phyloP scores from a whole-genome alignment of 495 filamentous ascomycete species.

The Trichocladium uniseriatum region DNA sequence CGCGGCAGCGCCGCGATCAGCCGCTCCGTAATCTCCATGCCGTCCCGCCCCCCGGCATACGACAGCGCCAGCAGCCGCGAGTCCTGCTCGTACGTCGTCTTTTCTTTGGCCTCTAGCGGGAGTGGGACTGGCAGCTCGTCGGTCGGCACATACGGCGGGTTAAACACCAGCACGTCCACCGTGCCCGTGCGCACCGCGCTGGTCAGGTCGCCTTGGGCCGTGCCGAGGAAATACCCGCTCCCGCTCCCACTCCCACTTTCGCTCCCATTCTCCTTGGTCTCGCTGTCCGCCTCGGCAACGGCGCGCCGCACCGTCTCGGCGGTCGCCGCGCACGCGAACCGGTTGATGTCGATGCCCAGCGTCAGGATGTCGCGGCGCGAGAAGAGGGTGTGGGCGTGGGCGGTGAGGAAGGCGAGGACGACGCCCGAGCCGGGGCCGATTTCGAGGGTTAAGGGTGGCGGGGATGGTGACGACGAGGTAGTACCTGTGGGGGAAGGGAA shows the following conservation, averaged over 20 bases:
- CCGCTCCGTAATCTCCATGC: constrained; percentile 85
- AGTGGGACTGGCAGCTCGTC: constrained; percentile 44
- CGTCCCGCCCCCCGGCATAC: constrained; percentile 79
- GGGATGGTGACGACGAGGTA: constrained; percentile 29
- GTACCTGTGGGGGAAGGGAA: constrained; percentile 40
- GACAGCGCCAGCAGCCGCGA: constrained; percentile 76
- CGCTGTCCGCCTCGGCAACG: background rate
- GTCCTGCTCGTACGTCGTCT: constrained; percentile 51
- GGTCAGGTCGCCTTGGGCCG: constrained; percentile 57
- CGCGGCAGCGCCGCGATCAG: constrained; percentile 57
- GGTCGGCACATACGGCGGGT: constrained; percentile 93
- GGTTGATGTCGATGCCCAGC: constrained; percentile 72
- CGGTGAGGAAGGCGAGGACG: constrained; percentile 74
- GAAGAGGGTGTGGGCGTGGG: constrained; percentile 64
- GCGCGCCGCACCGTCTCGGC: constrained; percentile 52
- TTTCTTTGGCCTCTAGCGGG: background rate
- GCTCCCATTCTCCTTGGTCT: background rate
- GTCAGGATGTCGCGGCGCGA: constrained; percentile 60
- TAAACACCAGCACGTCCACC: constrained; percentile 87
- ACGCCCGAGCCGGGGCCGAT: constrained; percentile 86
- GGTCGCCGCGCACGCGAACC: constrained; percentile 64
- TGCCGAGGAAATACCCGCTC: constrained; percentile 45
- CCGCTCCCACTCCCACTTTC: background rate
- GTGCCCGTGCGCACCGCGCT: constrained; percentile 42
- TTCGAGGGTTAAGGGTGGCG: constrained; percentile 54